These are phyloP conservation scores for Antrodiella citrinella DNA, from an alignment of 768 basidiomycete species.

Conservation along the genomic window DNA sequence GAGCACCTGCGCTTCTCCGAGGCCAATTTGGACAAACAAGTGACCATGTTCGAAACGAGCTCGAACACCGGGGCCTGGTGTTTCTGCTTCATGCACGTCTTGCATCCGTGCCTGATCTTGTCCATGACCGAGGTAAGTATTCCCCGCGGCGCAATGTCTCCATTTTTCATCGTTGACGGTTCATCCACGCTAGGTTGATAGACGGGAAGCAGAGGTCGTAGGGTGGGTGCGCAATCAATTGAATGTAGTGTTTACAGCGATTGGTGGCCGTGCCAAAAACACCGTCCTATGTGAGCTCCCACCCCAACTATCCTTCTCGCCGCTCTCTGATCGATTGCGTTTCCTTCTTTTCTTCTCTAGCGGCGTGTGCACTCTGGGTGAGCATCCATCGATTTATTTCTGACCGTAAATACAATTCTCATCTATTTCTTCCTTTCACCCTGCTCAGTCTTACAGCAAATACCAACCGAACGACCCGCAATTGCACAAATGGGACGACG, in stretches of 20 bases:
- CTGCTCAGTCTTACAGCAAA: slow-evolving; percentile 59
- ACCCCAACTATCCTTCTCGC: background rate
- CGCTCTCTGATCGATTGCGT: slow-evolving; percentile 36
- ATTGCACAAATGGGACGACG: slow-evolving; percentile 49
- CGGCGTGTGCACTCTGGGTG: slow-evolving; percentile 59
- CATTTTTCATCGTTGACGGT: background rate
- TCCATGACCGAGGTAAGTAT: slow-evolving; percentile 52
- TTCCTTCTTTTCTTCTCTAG: slow-evolving; percentile 29
- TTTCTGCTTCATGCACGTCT: slow-evolving; percentile 66
- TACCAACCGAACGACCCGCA: slow-evolving; percentile 51
- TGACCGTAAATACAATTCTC: background rate
- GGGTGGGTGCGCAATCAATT: slow-evolving; percentile 32
- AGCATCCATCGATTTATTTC: slow-evolving; percentile 12
- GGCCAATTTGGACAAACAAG: slow-evolving; percentile 58
- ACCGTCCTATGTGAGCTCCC: slow-evolving; percentile 37
- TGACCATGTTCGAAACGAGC: slow-evolving; percentile 72
- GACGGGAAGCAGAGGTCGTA: slow-evolving; percentile 12
- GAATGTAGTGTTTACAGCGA: slow-evolving; percentile 29
- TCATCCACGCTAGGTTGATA: background rate
- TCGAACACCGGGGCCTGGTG: slow-evolving; percentile 79
- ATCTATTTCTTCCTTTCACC: background rate
- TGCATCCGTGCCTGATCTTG: slow-evolving; percentile 61
- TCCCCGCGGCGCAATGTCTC: background rate
- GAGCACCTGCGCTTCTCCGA: slow-evolving; percentile 65
- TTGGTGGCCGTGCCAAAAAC: slow-evolving; percentile 33